Evolutionary conservation across 495 filamentous ascomycete genomes (phyloP).

Genomic region (Penicillium soppii): DNA sequence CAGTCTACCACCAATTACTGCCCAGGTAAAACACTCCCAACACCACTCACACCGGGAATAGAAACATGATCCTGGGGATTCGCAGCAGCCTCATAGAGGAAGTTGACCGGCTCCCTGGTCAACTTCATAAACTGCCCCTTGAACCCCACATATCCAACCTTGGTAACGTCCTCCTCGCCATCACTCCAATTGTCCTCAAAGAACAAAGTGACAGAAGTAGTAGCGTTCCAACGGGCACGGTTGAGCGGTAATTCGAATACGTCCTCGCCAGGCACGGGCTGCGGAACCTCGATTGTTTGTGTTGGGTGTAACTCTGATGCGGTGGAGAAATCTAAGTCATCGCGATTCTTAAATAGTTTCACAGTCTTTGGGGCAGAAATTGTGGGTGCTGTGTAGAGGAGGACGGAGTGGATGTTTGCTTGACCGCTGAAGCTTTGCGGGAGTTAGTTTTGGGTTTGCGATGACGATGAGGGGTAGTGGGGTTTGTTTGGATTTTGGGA

Average conservation of each 20-base stretch:
- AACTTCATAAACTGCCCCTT: slow-evolving; percentile 88
- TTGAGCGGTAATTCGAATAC: slow-evolving; percentile 83
- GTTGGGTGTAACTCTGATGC: slow-evolving; percentile 68
- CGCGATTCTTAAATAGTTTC: slow-evolving; percentile 80
- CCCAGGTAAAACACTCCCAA: slow-evolving; percentile 42
- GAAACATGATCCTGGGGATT: slow-evolving; percentile 81
- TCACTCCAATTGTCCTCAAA: slow-evolving; percentile 66
- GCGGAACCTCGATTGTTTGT: slow-evolving; percentile 76
- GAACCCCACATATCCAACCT: slow-evolving; percentile 83
- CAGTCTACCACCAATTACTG: slow-evolving; percentile 17
- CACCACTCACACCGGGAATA: slow-evolving; percentile 44
- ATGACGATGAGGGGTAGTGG: slow-evolving; percentile 28
- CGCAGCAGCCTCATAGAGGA: slow-evolving; percentile 90
- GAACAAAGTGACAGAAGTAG: slow-evolving; percentile 75
- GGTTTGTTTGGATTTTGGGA: slow-evolving; percentile 7
- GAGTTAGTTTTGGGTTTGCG: slow-evolving; percentile 9
- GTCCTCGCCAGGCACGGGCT: slow-evolving; percentile 60
- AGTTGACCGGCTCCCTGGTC: slow-evolving; percentile 76
- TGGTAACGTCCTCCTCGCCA: slow-evolving; percentile 72
- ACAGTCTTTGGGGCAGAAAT: slow-evolving; percentile 75
- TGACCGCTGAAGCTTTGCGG: slow-evolving; percentile 89
- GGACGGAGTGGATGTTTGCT: slow-evolving; percentile 84
- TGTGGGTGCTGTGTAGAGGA: slow-evolving; percentile 73
- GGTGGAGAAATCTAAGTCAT: slow-evolving; percentile 78
- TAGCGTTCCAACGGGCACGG: slow-evolving; percentile 83